phyloP scores from a whole-genome alignment of 352 stramenopile species.

The Pythium dissimile region DNA sequence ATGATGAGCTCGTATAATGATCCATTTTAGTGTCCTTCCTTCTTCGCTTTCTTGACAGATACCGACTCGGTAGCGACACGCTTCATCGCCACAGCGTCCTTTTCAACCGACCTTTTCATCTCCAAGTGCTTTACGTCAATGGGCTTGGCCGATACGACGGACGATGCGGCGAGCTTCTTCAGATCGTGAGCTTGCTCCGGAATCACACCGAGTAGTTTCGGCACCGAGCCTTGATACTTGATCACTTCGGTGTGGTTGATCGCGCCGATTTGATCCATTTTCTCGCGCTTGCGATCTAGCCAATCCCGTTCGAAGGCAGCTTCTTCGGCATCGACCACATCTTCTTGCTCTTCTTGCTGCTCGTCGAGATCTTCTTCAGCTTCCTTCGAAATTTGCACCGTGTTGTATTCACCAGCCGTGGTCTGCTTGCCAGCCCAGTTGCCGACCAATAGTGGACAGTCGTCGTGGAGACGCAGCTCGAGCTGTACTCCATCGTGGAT shows the following conservation, averaged over 20 bases:
- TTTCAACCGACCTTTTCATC: slow-evolving; percentile 9
- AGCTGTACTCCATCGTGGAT: slow-evolving; percentile 62
- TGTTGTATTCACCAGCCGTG: slow-evolving; percentile 66
- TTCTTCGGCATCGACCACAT: slow-evolving; percentile 51
- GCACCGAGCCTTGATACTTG: slow-evolving; percentile 40
- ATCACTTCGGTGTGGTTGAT: slow-evolving; percentile 67
- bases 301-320: slow-evolving; percentile 49
- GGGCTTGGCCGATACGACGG: neutral
- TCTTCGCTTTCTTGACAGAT: slow-evolving; percentile 13
- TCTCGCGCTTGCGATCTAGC: slow-evolving; percentile 44
- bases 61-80: neutral
- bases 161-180: slow-evolving; percentile 1
- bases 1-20: neutral
- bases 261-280: slow-evolving; percentile 44
- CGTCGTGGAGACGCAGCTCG: slow-evolving; percentile 71
- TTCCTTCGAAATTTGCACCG: slow-evolving; percentile 80
- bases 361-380: slow-evolving; percentile 75
- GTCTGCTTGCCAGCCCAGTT: slow-evolving; percentile 60
- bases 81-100: slow-evolving; percentile 13
- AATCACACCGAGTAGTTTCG: slow-evolving; percentile 55
- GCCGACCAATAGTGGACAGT: slow-evolving; percentile 65
- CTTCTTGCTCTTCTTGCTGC: slow-evolving; percentile 61
- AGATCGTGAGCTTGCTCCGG: slow-evolving; percentile 14
- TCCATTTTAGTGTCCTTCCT: slow-evolving; percentile 1
- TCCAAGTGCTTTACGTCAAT: slow-evolving; percentile 11